Evolutionary conservation across 1,139 yeast genomes (phyloP).

Genomic region (Pichia sp.): DNA sequence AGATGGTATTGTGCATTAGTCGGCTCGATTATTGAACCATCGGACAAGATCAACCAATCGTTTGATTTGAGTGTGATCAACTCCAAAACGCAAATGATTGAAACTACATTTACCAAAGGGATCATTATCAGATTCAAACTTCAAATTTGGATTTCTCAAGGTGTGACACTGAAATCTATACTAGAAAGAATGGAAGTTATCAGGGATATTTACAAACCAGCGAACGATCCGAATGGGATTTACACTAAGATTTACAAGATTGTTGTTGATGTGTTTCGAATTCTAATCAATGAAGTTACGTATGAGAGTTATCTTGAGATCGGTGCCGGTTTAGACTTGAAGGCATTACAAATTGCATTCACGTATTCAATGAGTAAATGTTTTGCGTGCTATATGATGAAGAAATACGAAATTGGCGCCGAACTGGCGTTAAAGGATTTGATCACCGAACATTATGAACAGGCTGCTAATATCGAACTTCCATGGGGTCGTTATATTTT

Average conservation of each 20-base stretch:
- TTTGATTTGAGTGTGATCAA: slow-evolving; percentile 32
- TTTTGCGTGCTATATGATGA: slow-evolving; percentile 13
- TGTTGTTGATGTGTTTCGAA: slow-evolving; percentile 7
- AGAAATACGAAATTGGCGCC: slow-evolving; percentile 14
- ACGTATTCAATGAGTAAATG: slow-evolving; percentile 4
- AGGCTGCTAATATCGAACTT: slow-evolving; percentile 11
- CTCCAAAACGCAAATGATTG: slow-evolving; percentile 8
- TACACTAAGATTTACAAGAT: slow-evolving; percentile 3
- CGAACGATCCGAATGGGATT: not conserved
- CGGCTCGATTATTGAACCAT: slow-evolving; percentile 47
- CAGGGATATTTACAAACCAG: not conserved
- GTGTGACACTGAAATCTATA: slow-evolving; percentile 14
- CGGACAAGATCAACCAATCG: slow-evolving; percentile 38
- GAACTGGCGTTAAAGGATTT: slow-evolving; percentile 10
- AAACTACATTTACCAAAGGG: slow-evolving; percentile 6
- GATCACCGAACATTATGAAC: not conserved
- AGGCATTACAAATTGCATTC: not conserved
- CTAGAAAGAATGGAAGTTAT: slow-evolving; percentile 10
- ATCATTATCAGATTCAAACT: slow-evolving; percentile 13
- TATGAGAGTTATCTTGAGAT: slow-evolving; percentile 4
- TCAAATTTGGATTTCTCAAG: slow-evolving; percentile 17
- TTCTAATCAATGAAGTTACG: slow-evolving; percentile 9
- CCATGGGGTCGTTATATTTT: slow-evolving; percentile 10
- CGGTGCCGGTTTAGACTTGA: not conserved
- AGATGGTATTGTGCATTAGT: slow-evolving; percentile 44